Percentiles rank a stretch among this genome's conserved stretches.
These are phyloP conservation scores for Remersonia thermophila DNA, from an alignment of 2,329 filamentous ascomycete genomes.

Conservation along the genomic window DNA sequence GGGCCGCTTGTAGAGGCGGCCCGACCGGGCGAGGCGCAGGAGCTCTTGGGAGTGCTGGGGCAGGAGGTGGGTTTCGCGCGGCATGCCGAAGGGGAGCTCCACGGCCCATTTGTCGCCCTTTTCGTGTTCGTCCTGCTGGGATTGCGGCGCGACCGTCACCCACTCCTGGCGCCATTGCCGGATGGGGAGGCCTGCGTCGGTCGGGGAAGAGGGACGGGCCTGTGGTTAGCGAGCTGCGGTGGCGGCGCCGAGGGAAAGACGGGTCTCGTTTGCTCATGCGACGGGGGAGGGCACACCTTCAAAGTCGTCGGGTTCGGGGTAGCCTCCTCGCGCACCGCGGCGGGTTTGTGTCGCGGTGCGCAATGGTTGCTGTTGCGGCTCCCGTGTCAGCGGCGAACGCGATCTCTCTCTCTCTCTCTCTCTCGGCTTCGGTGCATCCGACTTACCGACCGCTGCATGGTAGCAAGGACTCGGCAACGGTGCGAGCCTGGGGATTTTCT, in stretches of 20 bases:
- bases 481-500: too few relatives aligned
- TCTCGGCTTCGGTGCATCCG: neutral
- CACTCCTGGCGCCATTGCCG: conserved; percentile 75
- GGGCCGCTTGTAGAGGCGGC: conserved; percentile 61
- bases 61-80: conserved; percentile 68
- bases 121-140: conserved; percentile 49
- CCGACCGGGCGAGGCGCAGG: conserved; percentile 67
- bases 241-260: neutral
- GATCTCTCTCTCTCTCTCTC: too few relatives aligned
- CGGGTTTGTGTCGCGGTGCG: conserved; percentile 33
- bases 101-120: conserved; percentile 58
- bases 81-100: conserved; percentile 70
- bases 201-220: neutral
- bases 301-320: conserved; percentile 49
- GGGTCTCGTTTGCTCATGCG: too few relatives aligned
- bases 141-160: conserved; percentile 55
- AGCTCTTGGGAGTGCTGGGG: conserved; percentile 71
- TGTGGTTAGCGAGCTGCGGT: neutral
- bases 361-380: conserved; percentile 10
- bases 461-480: neutral
- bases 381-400: conserved; percentile 1
- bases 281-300: conserved; percentile 27
- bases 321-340: conserved; percentile 43
- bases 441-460: conserved; percentile 12
- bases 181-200: conserved; percentile 68